A percentile compares a stretch with the other conserved stretches of the same genome.
Conservation (phyloP, 306 rosid species). For the Fragaria nilgerrensis region DNA sequence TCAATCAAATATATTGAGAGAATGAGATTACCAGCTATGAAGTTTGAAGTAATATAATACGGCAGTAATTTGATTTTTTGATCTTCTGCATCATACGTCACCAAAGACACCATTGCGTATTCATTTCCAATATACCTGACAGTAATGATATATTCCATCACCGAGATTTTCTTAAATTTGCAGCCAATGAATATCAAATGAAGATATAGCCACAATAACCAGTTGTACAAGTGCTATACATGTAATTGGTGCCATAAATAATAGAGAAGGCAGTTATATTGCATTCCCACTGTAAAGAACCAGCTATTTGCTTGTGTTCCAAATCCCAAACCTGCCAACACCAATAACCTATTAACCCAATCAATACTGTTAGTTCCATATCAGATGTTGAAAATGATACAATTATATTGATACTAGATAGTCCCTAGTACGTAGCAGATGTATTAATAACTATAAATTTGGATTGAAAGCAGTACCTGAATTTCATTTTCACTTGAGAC, state of each 20-base stretch:
- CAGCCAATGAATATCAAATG: constrained; percentile 19
- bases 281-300: constrained; percentile 79
- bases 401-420: background rate
- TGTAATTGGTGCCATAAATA: constrained; percentile 73
- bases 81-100: constrained; percentile 55
- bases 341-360: constrained; percentile 42
- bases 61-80: constrained; percentile 57
- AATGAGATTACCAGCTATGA: constrained; percentile 61
- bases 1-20: constrained; percentile 24
- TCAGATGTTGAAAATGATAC: constrained; percentile 17
- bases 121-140: constrained; percentile 83
- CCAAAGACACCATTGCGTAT: constrained; percentile 66
- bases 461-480: constrained; percentile 48
- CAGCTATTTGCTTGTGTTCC: constrained; percentile 66
- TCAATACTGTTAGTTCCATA: constrained; percentile 19
- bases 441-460: background rate
- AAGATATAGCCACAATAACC: constrained; percentile 18
- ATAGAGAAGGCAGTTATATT: constrained; percentile 85
- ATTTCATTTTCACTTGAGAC: constrained; percentile 71
- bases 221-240: constrained; percentile 52
- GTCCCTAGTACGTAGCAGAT: background rate
- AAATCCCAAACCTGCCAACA: constrained; percentile 89
- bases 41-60: constrained; percentile 67
- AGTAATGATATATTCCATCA: constrained; percentile 28
- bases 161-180: constrained; percentile 12